Base-by-base conservation (phyloP, 169 alveolate species). In the Pseudocohnilembus persalinus region DNA sequence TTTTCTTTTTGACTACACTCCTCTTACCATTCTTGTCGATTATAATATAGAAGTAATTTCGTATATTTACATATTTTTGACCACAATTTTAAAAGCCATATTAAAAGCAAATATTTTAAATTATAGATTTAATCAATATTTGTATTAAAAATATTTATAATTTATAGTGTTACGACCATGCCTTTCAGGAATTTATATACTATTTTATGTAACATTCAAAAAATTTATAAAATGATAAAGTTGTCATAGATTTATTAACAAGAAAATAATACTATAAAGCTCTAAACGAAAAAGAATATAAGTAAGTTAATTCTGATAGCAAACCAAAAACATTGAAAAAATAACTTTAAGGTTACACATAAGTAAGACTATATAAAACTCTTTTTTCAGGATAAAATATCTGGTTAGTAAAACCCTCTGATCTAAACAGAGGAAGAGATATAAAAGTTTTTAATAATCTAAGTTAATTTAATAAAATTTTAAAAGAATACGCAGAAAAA, bases 361-460 rank as follows among this genome's bases (percentile, higher is more conserved):
- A 29, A 26, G 63, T 73, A 0, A 79, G 84, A 63, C 32, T 64
- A 15, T 73, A 79, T 20, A 34, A 28, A 20, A 79, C 77, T 63
- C 65, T 79, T 64, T 79, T 79, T 79, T 49, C 80, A 31, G 82
- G 87, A 26, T 29, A 88, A 28, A 85, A 90, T 74, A 75, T 85
- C 24, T 90, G 94, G 94, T 81, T 90, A 16, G 76, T 88, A 68
- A 90, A 90, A 63, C 94, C 94, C 31, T 84, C 90, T 29, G 83
- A 83, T 33, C 74, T 84, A 31, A 90, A 90, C 49, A 35, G 90
- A 82, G 94, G 94, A n/a, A 84, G 85, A 85, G 94, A 92, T 6
- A 88, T 90, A 11, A 78, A 84, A 77, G 81, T 90, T 4, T 87
- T 87, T 74, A 73, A 73, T 32, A 77, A 83, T 0, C 27, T 88